These are phyloP conservation scores for Wakefieldia striispora DNA, from an alignment of 768 basidiomycete genomes.

Conservation along the genomic window DNA sequence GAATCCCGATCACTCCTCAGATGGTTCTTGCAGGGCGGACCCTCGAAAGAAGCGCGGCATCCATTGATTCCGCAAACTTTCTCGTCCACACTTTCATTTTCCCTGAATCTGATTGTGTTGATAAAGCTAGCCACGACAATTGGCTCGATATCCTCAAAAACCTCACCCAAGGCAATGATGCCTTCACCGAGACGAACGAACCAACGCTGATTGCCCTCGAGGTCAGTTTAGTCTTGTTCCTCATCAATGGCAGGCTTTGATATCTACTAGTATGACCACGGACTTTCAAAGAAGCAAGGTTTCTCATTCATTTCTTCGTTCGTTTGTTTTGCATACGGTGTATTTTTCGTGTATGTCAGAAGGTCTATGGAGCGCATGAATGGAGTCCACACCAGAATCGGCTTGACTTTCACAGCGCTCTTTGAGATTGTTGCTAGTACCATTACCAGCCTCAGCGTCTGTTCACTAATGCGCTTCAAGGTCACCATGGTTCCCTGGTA, in stretches of 20 bases:
- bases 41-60: constrained; percentile 47
- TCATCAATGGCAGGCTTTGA: constrained; percentile 8
- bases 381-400: constrained; percentile 86
- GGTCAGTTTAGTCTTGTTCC: constrained; percentile 30
- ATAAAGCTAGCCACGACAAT: constrained; percentile 54
- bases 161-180: constrained; percentile 36
- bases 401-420: constrained; percentile 89
- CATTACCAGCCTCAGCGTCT: constrained; percentile 90
- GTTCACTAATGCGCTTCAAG: constrained; percentile 84
- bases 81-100: constrained; percentile 84
- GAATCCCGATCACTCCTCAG: constrained; percentile 62
- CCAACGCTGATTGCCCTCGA: constrained; percentile 46
- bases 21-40: constrained; percentile 77
- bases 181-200: constrained; percentile 40
- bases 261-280: constrained; percentile 49
- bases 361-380: constrained; percentile 75
- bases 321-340: constrained; percentile 72
- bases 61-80: constrained; percentile 63
- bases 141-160: constrained; percentile 61
- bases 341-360: constrained; percentile 72
- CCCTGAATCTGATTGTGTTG: constrained; percentile 68
- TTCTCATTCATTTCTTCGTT: constrained; percentile 66
- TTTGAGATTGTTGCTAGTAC: constrained; percentile 92
- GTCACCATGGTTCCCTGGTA: constrained; percentile 90
- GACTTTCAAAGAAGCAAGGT: constrained; percentile 42